A percentile compares a stretch with the other conserved stretches of the same genome.
Evolutionary conservation across 306 rosid genomes (phyloP).

Genomic region (Urtica urens): DNA sequence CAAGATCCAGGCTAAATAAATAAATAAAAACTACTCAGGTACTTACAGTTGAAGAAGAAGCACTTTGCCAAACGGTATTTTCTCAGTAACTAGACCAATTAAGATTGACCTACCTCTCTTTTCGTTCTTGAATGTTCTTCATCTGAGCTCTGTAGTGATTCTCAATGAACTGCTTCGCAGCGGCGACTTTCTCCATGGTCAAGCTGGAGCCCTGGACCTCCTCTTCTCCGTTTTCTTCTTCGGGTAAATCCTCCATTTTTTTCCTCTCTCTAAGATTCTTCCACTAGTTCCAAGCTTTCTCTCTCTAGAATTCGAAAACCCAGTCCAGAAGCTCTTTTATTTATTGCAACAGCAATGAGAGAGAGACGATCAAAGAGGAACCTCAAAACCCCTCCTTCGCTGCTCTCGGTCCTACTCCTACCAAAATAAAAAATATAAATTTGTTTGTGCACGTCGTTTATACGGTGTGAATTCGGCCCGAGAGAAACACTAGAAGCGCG

Average conservation of each 20-base stretch:
- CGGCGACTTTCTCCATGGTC: slow-evolving; percentile 99
- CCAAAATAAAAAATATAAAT: too few relatives aligned
- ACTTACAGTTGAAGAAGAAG: slow-evolving; percentile 8
- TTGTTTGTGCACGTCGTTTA: slow-evolving; percentile 2
- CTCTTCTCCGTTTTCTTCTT: slow-evolving; percentile 40
- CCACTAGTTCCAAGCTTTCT: slow-evolving; percentile 11
- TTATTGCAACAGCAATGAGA: slow-evolving; percentile 28
- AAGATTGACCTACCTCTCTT: slow-evolving; percentile 58
- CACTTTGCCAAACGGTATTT: slow-evolving; percentile 10
- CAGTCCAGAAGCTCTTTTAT: slow-evolving; percentile 29
- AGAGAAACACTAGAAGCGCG: not conserved
- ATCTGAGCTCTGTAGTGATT: slow-evolving; percentile 93
- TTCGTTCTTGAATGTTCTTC: slow-evolving; percentile 91
- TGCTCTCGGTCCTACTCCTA: slow-evolving; percentile 3
- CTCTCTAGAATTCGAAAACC: slow-evolving; percentile 32
- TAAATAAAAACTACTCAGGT: not conserved
- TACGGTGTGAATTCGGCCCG: slow-evolving; percentile 16
- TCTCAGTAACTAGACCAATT: slow-evolving; percentile 5
- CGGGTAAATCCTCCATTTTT: slow-evolving; percentile 70
- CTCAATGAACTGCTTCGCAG: slow-evolving; percentile 94
- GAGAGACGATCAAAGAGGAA: slow-evolving; percentile 20
- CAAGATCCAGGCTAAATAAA: slow-evolving; percentile 34
- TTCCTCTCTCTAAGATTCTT: slow-evolving; percentile 5
- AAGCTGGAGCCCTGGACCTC: slow-evolving; percentile 77
- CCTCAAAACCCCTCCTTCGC: slow-evolving; percentile 12